Evolutionary conservation across 495 filamentous ascomycete genomes (phyloP), one percentile per base, ranked within the genome.

Genomic region (Penicillium roqueforti): DNA sequence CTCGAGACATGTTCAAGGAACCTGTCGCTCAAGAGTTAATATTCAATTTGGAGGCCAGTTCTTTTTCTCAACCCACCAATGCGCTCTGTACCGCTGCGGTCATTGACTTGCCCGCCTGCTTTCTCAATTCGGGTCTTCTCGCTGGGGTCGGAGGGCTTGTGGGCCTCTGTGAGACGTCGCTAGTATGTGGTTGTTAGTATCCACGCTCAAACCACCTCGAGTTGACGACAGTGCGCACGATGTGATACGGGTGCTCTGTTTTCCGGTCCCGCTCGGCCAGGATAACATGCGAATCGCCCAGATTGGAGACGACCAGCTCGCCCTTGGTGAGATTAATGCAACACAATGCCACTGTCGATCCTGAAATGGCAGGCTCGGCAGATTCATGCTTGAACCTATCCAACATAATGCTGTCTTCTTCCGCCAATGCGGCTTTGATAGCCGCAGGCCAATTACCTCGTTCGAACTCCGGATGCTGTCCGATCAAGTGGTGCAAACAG

Each of bases 1-100:
- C 71, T n/a, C 73, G 71, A 13, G 73, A 73, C 68, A 76, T 74
- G 43, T 76, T 74, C 20, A 76, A 51, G 26, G 62, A 58, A 26
- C 70, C 72, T 73, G 19, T 53, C 22, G 20, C 18, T 4, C 20
- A 34, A 4, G 25, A 29, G 9, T 46, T 37, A 53, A 26, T 38
- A 7, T 26, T 1, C 16, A 18, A n/a, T 47, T 39, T 32, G 39
- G 19, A 36, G 32, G 32, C 43, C n/a, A 22, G 5, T 19, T 34
- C 34, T 40, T 6, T 19, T n/a, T 9, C 3, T 20, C 11, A 38
- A 56, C 68, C 46, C 39, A 73, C 72, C 72, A 23, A 75, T 38
- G 25, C 72, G 64, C 38, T 61, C 31, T 6, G 59, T 64, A 16
- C 71, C 70, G 40, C 56, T 62, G 8, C 55, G 51, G 18, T 44